These are phyloP conservation scores for Botrytis tulipae DNA, from an alignment of 2,329 filamentous ascomycete genomes.

Conservation along the genomic window DNA sequence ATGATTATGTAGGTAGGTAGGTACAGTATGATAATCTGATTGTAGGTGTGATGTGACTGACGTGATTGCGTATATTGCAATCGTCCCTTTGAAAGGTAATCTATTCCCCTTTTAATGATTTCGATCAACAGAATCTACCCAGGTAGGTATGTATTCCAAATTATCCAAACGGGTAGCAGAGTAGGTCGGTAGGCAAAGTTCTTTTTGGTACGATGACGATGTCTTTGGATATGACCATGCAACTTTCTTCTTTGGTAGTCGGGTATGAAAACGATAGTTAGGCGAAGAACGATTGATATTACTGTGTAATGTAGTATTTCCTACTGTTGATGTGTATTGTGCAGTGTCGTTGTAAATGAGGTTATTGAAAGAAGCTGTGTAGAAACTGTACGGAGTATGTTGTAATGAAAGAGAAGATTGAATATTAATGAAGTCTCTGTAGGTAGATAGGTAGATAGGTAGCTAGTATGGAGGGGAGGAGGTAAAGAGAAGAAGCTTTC, in stretches of 20 bases:
- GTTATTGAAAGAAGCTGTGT: background rate
- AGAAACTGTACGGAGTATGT: background rate
- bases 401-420: background rate
- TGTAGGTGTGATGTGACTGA: background rate
- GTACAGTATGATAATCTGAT: background rate
- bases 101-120: background rate
- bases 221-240: background rate
- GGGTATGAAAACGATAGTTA: background rate
- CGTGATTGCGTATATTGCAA: background rate
- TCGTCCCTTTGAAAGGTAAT: background rate
- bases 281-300: background rate
- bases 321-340: background rate
- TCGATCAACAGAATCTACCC: background rate
- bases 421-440: background rate
- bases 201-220: background rate
- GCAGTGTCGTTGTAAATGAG: background rate
- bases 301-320: background rate
- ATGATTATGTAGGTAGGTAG: background rate
- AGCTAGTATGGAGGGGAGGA: background rate
- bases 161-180: slow-evolving; percentile 22
- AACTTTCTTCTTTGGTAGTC: background rate
- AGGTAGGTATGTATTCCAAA: slow-evolving; percentile 1
- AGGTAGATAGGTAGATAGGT: background rate
- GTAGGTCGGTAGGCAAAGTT: background rate
- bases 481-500: background rate